Evolutionary conservation across 2,329 filamentous ascomycete species (phyloP).

Genomic region (Mollisiaceae sp.): DNA sequence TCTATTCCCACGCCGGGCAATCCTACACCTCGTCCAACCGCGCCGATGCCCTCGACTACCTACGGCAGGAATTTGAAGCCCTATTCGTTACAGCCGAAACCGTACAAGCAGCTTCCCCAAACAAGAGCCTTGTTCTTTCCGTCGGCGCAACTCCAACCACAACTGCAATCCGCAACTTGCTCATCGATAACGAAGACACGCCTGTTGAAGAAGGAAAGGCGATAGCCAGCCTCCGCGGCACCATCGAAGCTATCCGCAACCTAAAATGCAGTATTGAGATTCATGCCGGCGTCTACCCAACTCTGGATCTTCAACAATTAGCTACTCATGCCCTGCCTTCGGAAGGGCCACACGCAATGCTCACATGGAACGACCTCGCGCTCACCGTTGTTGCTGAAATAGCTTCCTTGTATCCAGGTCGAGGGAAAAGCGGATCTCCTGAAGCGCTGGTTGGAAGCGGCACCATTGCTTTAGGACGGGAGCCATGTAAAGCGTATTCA

Average conservation of each 20-base stretch:
- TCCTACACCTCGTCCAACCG: conserved; percentile 65
- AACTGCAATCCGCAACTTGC: conserved; percentile 66
- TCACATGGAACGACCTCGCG: conserved; percentile 58
- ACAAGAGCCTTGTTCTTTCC: conserved; percentile 48
- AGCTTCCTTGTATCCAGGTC: conserved; percentile 67
- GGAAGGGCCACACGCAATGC: conserved; percentile 30
- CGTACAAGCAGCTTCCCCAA: conserved; percentile 35
- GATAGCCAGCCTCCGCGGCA: conserved; percentile 46
- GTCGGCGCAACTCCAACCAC: conserved; percentile 80
- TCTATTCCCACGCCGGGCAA: conserved; percentile 77
- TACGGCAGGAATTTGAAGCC: conserved; percentile 64
- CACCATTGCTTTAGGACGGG: conserved; percentile 71
- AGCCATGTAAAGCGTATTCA: conserved; percentile 72
- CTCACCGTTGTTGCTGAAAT: conserved; percentile 75
- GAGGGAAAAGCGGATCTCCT: conserved; percentile 52
- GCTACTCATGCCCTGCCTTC: conserved; percentile 67
- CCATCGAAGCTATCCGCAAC: conserved; percentile 47
- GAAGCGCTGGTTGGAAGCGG: conserved; percentile 76
- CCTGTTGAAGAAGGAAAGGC: conserved; percentile 36
- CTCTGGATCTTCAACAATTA: conserved; percentile 80
- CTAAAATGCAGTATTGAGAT: conserved; percentile 63
- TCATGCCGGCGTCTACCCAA: conserved; percentile 78
- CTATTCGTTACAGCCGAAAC: conserved; percentile 53
- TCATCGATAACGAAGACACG: conserved; percentile 38
- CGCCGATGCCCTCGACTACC: conserved; percentile 61